Evolutionary conservation across 2,329 filamentous ascomycete species (phyloP), one percentile per base, ranked within the genome.

Genomic region (Pyrenophora tritici-repentis): DNA sequence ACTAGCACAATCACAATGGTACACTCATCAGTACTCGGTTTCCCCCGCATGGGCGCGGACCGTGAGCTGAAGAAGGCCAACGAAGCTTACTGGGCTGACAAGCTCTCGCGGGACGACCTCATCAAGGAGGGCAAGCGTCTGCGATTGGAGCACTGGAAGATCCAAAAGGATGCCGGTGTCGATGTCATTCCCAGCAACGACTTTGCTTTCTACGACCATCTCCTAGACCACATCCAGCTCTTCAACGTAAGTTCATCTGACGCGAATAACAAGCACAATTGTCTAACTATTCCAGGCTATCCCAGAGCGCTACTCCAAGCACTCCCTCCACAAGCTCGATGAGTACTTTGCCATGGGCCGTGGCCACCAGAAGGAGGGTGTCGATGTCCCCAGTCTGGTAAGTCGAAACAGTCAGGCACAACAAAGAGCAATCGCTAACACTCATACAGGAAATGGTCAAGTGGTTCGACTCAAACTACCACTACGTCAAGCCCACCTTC

Each of bases 401-500:
- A 70, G 79, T 56, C 20, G 17, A 42, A 6, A 36, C 36, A 47
- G 18, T 26, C 26, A 35, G 26, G 14, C 4, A 10, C 24, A 29
- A 26, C 24, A 13, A 12, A 20, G 20, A 20, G 6, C 6, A 7
- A 8, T 2, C 3, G 40, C 66, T 74, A 65, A 78, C 57, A 42
- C 26, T 38, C 34, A 16, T 42, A 24, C 53, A 83, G 81, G 94
- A 99, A 85, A 99, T 99, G 94, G 94, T 99, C 72, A 99, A 99
- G 85, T 99, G 94, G 94, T 99, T 99, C 76, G 94, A 99, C 85
- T 96, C 91, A 64, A 99, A 99, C 89, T 99, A 99, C 88, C 94
- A 97, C 86, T 99, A 99, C 79, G 94, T 97, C 81, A 97, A 97
- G 87, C 94, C 94, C 62, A 97, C 94, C 59, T 86, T 99, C 65